Conservation (phyloP, 2,329 filamentous ascomycete species). For the Monosporascus sp. region DNA sequence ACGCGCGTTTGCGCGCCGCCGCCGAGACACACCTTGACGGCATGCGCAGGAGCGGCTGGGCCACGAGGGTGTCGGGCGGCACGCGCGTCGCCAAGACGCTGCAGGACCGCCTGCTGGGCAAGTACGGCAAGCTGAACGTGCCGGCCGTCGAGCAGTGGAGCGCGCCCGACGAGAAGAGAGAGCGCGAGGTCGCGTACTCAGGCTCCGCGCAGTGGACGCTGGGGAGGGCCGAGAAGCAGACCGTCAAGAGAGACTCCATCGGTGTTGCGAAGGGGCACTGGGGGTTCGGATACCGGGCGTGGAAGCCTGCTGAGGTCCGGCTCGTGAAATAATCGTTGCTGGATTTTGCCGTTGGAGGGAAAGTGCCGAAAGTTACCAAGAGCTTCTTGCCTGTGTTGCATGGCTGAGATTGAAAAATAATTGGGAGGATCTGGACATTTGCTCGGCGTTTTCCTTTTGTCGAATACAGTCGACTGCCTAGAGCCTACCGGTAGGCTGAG, state of each 20-base stretch:
- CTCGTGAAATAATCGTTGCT: too few species aligned
- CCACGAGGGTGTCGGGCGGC: constrained; percentile 6
- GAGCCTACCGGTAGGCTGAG: too few species aligned
- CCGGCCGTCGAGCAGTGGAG: constrained; percentile 12
- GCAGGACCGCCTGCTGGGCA: constrained; percentile 7
- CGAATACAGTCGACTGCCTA: too few species aligned
- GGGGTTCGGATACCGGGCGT: not conserved
- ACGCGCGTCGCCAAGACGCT: constrained; percentile 4
- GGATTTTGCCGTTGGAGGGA: too few species aligned
- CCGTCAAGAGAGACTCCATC: constrained; percentile 11
- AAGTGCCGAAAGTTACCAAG: too few species aligned
- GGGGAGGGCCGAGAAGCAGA: constrained; percentile 5
- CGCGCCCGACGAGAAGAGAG: constrained; percentile 12
- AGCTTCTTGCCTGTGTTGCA: too few species aligned
- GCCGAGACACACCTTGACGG: constrained; percentile 17
- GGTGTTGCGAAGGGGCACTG: constrained; percentile 18
- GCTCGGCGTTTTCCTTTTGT: too few species aligned
- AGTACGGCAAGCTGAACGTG: constrained; percentile 14
- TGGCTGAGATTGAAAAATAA: too few species aligned
- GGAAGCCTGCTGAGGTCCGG: too few species aligned
- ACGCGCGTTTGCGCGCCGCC: constrained; percentile 11
- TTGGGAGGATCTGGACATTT: too few species aligned
- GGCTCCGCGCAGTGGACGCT: constrained; percentile 13
- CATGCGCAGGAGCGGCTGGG: constrained; percentile 18
- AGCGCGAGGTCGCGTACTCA: constrained; percentile 9